Conservation (phyloP, 176 grass and related monocot species). For the Pontederia crassipes region DNA sequence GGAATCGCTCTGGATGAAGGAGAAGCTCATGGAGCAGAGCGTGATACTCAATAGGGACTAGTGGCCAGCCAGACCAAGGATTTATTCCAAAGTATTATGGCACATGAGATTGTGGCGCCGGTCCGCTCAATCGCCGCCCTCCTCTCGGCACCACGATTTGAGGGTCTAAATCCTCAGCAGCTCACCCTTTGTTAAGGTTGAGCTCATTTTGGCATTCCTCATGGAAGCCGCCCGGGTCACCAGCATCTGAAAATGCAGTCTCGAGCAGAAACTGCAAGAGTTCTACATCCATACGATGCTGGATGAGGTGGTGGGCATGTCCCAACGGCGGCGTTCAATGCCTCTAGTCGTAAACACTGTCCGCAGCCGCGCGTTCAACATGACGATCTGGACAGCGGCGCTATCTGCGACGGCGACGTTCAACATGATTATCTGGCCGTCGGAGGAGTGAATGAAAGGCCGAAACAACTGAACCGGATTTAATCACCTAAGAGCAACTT, state of each 20-base stretch:
- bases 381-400: no score
- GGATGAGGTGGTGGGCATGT: background rate
- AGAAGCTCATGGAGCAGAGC: conserved; percentile 7
- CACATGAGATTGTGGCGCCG: background rate
- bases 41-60: background rate
- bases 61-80: background rate
- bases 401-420: no score
- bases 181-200: background rate
- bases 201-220: background rate
- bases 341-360: no score
- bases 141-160: background rate
- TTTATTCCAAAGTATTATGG: conserved; percentile 1
- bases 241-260: background rate
- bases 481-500: no score
- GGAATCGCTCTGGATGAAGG: background rate
- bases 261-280: background rate
- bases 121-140: background rate
- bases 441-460: no score
- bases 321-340: no score
- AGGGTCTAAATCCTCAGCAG: background rate
- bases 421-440: no score
- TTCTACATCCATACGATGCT: background rate
- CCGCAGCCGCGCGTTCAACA: no score
- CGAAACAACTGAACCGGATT: no score
- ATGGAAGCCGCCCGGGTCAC: background rate